These are phyloP conservation scores for Athelia psychrophila DNA, from an alignment of 1,284 basidiomycete species.

Conservation along the genomic window DNA sequence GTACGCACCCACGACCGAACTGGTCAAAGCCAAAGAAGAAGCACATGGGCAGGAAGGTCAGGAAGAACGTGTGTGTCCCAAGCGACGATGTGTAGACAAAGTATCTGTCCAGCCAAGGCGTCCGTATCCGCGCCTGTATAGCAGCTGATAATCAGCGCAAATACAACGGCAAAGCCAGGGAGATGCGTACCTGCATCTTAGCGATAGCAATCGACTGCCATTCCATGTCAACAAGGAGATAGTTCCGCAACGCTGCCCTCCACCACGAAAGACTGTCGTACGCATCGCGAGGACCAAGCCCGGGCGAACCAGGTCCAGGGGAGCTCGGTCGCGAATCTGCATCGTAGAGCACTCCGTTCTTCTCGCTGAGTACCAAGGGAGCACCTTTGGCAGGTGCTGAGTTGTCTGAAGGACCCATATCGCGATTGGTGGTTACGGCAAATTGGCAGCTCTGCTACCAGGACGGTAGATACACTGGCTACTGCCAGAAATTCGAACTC, in stretches of 20 bases:
- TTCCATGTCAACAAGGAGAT: slow-evolving; percentile 57
- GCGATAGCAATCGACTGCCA: slow-evolving; percentile 69
- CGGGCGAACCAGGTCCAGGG: slow-evolving; percentile 19
- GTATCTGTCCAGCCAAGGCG: slow-evolving; percentile 77
- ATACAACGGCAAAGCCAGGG: not conserved
- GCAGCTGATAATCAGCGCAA: not conserved
- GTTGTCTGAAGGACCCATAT: too few relatives aligned
- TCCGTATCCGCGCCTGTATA: slow-evolving; percentile 54
- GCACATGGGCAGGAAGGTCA: slow-evolving; percentile 81
- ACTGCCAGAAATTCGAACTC: too few relatives aligned
- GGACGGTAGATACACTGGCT: too few relatives aligned
- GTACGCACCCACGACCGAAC: slow-evolving; percentile 70
- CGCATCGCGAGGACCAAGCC: slow-evolving; percentile 44
- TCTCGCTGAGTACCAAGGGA: too few relatives aligned
- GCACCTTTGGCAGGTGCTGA: too few relatives aligned
- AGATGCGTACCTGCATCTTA: slow-evolving; percentile 59
- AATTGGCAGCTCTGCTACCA: too few relatives aligned
- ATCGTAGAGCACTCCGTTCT: too few relatives aligned
- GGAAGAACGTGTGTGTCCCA: slow-evolving; percentile 95
- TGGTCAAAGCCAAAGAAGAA: slow-evolving; percentile 85
- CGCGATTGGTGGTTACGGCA: too few relatives aligned
- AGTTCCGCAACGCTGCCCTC: slow-evolving; percentile 62
- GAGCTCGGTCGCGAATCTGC: not conserved
- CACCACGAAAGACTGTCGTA: slow-evolving; percentile 71
- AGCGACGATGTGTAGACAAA: slow-evolving; percentile 91